Evolutionary conservation across 371 early-diverging fungal genomes (phyloP), one percentile per base, ranked within the genome.

Genomic region (Smittium culicis): DNA sequence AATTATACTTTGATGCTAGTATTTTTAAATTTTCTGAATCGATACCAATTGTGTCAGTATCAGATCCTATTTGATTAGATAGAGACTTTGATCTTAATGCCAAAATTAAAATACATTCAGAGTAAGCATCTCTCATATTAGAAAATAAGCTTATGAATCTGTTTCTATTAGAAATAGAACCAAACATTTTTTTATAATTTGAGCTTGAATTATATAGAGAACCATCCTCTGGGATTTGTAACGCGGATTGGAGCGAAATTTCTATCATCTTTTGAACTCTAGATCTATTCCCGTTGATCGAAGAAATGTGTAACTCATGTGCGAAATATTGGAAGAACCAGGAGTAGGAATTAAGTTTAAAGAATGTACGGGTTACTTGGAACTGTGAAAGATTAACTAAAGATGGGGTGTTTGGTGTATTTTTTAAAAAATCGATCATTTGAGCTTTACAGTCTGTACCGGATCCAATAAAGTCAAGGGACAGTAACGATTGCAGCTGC

Each of bases 401-500:
- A 5, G 34, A 27, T 8, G 29, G 16, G 16, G n/a, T 27, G 11
- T 34, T 24, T 28, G 20, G 5, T 3, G 62, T 16, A 5, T 29
- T 30, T 62, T 24, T 62, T 3, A 35, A 30, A 3, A 62, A 8
- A 5, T 34, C 34, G 2, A 62, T 27, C 30, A 62, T 57, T n/a
- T 57, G 57, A 57, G 14, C 3, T 57, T 25, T 57, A 16, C 3
- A 3, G n/a, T 57, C 57, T 16, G 57, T 5, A 11, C 27, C 27
- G 25, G 25, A 3, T 5, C 57, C 57, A n/a, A 27, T 57, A 8
- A 34, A 20, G 35, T 11, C 35, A 35, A 24, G 3, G 5, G 17
- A 2, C n/a, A 25, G 59, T 63, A 68, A 1, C 45, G 54, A 65
- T 33, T 54, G 16, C 33, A 88, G 75, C 62, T 89, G 88, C 27